These are phyloP conservation scores for Cytospora piceae DNA, from an alignment of 2,329 filamentous ascomycete genomes.

Conservation along the genomic window DNA sequence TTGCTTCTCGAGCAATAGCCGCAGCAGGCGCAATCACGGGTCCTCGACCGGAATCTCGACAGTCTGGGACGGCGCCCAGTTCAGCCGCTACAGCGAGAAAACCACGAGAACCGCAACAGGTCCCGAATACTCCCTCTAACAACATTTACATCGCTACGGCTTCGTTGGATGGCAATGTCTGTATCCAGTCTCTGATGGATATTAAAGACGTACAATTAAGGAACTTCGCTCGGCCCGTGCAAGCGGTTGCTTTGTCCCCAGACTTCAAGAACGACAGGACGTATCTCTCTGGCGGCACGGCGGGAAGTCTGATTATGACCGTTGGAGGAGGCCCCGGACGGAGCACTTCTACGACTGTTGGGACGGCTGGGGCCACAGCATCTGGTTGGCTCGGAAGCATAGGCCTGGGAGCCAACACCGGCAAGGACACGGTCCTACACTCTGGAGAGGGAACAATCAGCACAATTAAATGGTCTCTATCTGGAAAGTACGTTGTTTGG, in stretches of 20 bases:
- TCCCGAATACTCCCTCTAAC: slow-evolving; percentile 81
- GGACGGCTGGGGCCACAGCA: slow-evolving; percentile 79
- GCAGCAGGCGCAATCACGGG: slow-evolving; percentile 42
- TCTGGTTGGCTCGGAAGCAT: slow-evolving; percentile 91
- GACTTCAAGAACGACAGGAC: slow-evolving; percentile 88
- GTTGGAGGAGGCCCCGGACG: slow-evolving; percentile 77
- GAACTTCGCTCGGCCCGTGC: slow-evolving; percentile 91
- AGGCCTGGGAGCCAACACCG: slow-evolving; percentile 75
- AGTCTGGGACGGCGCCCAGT: slow-evolving; percentile 50
- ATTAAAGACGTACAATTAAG: slow-evolving; percentile 87
- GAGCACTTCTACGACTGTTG: slow-evolving; percentile 85
- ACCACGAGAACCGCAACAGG: slow-evolving; percentile 54
- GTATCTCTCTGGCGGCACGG: slow-evolving; percentile 88
- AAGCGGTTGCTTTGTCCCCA: slow-evolving; percentile 90
- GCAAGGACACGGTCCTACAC: slow-evolving; percentile 85
- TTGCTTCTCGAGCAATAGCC: slow-evolving; percentile 41
- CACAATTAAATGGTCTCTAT: slow-evolving; percentile 91
- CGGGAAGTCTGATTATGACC: slow-evolving; percentile 86
- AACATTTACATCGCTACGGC: slow-evolving; percentile 92
- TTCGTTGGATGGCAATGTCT: slow-evolving; percentile 95
- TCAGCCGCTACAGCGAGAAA: slow-evolving; percentile 54
- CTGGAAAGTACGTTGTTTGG: slow-evolving; percentile 92
- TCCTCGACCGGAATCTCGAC: slow-evolving; percentile 41
- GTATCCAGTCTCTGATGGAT: slow-evolving; percentile 84
- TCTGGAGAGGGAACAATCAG: slow-evolving; percentile 90